Evolutionary conservation across 2,329 filamentous ascomycete genomes (phyloP), one percentile per base, ranked within the genome.

Genomic region (Neonectria coccinea): DNA sequence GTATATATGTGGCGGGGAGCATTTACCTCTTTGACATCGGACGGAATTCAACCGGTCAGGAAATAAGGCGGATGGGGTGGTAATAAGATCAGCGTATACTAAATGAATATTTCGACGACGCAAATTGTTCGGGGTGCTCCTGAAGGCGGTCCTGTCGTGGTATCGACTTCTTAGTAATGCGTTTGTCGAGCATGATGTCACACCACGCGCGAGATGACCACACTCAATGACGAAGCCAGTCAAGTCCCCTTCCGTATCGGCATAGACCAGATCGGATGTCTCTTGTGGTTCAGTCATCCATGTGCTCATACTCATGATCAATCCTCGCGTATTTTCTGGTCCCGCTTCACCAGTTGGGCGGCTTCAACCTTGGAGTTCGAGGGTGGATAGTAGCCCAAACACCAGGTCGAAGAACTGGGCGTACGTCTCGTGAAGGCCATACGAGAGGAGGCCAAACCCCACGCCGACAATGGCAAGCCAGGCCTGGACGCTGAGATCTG

Each of bases 101-200:
- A 42, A 11, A 42, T 42, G n/a, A 20, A 10, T n/a, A 20, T 10
- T 18, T 7, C 16, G 39, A 41, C n/a, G 16, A 39, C n/a, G 16
- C 39, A 11, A 41, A 18, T 16, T 33, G 33, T 36, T 16, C 12
- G 12, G 12, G 33, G 16, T n/a, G 14, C 14, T 39, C 14, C 36
- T 39, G 25, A 25, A 25, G 25, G 25, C 25, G 25, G 25, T 25
- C 25, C 71, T 1, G 78, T 81, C 0, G 84, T 85, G 1, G 82
- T 79, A 69, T 86, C 86, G 25, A 86, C 84, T 62, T 20, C 20
- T 20, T 2, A 20, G 20, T 20, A 20, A 20, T 20, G 20, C 20
- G 20, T 20, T 20, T 20, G 20, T 20, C 20, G 20, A 16, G 53
- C 63, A 4, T 16, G 33, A 45, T 64, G n/a, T 69, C 71, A 72